These are phyloP conservation scores for Puccinia triticina DNA, from an alignment of 1,284 basidiomycete species.

Conservation along the genomic window DNA sequence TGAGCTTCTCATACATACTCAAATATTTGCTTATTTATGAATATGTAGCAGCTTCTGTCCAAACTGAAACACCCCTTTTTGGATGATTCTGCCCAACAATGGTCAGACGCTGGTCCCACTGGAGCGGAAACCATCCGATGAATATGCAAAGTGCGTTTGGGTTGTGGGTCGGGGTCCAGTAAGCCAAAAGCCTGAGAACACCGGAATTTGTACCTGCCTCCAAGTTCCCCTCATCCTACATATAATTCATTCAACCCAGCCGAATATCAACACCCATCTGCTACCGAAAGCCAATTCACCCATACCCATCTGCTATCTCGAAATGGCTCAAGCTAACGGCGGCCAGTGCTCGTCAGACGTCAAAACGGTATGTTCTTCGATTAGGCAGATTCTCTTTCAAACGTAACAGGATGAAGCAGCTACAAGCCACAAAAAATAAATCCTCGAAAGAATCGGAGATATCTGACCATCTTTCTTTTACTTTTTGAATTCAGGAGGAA, in stretches of 20 bases:
- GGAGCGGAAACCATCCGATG: neutral
- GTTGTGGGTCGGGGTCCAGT: neutral
- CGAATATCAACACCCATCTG: neutral
- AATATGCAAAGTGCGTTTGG: constrained; percentile 8
- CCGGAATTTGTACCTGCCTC: neutral
- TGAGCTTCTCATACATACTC: too few species aligned
- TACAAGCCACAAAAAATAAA: too few species aligned
- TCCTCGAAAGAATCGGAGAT: neutral
- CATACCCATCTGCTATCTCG: neutral
- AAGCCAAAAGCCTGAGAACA: neutral
- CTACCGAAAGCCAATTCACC: too few species aligned
- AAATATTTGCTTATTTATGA: too few species aligned
- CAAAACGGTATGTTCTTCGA: neutral
- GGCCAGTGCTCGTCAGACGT: neutral
- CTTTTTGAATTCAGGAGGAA: constrained; percentile 1
- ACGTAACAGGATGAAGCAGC: too few species aligned
- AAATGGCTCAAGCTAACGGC: constrained; percentile 5
- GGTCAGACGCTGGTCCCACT: too few species aligned
- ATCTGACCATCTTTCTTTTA: neutral
- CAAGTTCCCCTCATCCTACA: too few species aligned
- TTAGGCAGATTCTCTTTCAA: too few species aligned
- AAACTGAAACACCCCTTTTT: too few species aligned
- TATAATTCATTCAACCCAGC: neutral
- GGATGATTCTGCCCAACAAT: too few species aligned
- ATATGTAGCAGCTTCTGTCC: too few species aligned